Evolutionary conservation across 2,329 filamentous ascomycete species (phyloP).

Genomic region (Penicillium sp.): DNA sequence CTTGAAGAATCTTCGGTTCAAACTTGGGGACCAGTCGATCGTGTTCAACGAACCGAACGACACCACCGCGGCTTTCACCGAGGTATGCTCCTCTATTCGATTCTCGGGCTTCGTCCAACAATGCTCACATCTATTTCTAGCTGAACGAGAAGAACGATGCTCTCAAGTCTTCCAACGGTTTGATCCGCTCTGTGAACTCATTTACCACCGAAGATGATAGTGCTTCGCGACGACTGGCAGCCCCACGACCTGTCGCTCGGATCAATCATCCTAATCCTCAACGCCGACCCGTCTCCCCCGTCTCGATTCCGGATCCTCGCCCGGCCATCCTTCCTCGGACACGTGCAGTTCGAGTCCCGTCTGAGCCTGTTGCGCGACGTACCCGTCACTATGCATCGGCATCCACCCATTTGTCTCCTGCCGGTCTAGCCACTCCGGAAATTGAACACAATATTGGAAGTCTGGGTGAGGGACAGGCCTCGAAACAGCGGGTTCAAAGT

Average conservation of each 20-base stretch:
- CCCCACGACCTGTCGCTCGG: conserved; percentile 34
- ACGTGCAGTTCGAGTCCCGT: conserved; percentile 47
- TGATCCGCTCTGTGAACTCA: conserved; percentile 53
- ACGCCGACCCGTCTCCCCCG: conserved; percentile 59
- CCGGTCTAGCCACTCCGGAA: conserved; percentile 50
- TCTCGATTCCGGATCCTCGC: conserved; percentile 59
- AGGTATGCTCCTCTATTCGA: conserved; percentile 51
- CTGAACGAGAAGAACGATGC: conserved; percentile 52
- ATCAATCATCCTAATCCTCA: conserved; percentile 39
- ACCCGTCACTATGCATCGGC: conserved; percentile 39
- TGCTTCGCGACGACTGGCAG: conserved; percentile 34
- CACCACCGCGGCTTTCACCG: conserved; percentile 57
- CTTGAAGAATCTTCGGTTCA: conserved; percentile 77
- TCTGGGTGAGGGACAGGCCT: conserved; percentile 33
- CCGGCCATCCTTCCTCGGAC: conserved; percentile 52
- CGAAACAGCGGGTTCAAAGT: conserved; percentile 43
- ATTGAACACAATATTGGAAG: conserved; percentile 43
- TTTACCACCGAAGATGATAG: conserved; percentile 50
- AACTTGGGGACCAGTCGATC: conserved; percentile 66
- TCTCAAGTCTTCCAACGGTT: conserved; percentile 55
- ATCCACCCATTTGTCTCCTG: conserved; percentile 37
- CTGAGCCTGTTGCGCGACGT: conserved; percentile 58
- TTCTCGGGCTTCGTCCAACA: background rate
- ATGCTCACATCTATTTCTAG: conserved; percentile 38
- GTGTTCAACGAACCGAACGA: conserved; percentile 68